Evolutionary conservation across 2,329 filamentous ascomycete genomes (phyloP).

Genomic region (Ceratocystis papillata): DNA sequence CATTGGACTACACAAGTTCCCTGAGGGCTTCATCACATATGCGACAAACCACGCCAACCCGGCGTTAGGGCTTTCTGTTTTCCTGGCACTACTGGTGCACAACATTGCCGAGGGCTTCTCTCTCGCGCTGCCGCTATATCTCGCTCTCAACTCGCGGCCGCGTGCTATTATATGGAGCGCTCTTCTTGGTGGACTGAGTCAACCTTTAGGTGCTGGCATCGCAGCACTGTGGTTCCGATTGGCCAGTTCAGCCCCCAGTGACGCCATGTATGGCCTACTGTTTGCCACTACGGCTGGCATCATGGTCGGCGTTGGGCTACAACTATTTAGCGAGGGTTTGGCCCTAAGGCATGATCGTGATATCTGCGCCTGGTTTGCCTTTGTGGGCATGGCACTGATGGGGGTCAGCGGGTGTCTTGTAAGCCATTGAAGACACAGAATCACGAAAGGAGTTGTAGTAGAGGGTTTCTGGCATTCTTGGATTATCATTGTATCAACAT

Average conservation of each 20-base stretch:
- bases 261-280: conserved; percentile 55
- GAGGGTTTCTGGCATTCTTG: background rate
- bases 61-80: conserved; percentile 76
- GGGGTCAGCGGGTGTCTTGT: conserved; percentile 77
- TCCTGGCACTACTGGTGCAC: conserved; percentile 92
- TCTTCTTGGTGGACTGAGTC: conserved; percentile 72
- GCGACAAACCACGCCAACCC: conserved; percentile 96
- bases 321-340: conserved; percentile 77
- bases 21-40: conserved; percentile 79
- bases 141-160: conserved; percentile 69
- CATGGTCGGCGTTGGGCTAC: conserved; percentile 86
- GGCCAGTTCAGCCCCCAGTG: conserved; percentile 32
- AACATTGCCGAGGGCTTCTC: conserved; percentile 97
- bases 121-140: conserved; percentile 82
- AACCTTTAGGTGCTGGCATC: conserved; percentile 73
- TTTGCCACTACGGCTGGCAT: conserved; percentile 88
- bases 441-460: background rate
- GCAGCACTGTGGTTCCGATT: conserved; percentile 80
- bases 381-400: conserved; percentile 77
- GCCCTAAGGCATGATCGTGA: conserved; percentile 69
- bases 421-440: conserved; percentile 37
- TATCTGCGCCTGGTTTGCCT: conserved; percentile 68
- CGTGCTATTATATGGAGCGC: conserved; percentile 78
- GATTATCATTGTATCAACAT: background rate
- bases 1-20: conserved; percentile 92